Evolutionary conservation across 495 filamentous ascomycete species (phyloP).

Genomic region (Tuber brumale): DNA sequence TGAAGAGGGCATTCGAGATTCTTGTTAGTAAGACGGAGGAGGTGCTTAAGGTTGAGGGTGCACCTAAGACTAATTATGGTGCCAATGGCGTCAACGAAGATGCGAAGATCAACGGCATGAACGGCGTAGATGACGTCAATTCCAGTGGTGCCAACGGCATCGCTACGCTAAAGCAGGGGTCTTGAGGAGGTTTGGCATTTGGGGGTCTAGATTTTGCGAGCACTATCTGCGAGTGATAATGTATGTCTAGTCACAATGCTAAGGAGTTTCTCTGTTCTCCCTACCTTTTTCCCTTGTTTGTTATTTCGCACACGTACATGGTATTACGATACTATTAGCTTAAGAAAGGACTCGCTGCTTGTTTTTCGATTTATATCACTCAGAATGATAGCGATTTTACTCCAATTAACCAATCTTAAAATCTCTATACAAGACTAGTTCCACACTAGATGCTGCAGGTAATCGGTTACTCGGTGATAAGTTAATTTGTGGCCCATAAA

Average conservation of each 20-base stretch:
- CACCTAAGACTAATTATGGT: neutral
- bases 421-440: too few species aligned
- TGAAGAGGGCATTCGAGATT: slow-evolving; percentile 71
- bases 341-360: too few species aligned
- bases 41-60: slow-evolving; percentile 42
- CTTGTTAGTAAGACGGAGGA: slow-evolving; percentile 64
- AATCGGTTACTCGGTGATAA: too few species aligned
- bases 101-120: neutral
- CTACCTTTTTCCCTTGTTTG: neutral
- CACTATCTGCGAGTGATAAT: neutral
- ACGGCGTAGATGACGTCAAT: neutral
- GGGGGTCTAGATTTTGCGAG: neutral
- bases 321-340: too few species aligned
- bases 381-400: too few species aligned
- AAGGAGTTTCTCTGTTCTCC: neutral
- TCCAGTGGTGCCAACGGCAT: neutral
- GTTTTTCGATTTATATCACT: too few species aligned
- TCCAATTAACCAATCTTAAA: too few species aligned
- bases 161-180: neutral
- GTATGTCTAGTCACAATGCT: neutral
- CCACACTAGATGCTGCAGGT: too few species aligned
- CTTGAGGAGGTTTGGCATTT: neutral
- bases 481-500: too few species aligned
- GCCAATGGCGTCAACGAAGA: slow-evolving; percentile 2
- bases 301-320: neutral